Percentiles rank a stretch among this genome's conserved stretches.
Evolutionary conservation across 108 stramenopile genomes (phyloP).

Genomic region (Bacterosira constricta): DNA sequence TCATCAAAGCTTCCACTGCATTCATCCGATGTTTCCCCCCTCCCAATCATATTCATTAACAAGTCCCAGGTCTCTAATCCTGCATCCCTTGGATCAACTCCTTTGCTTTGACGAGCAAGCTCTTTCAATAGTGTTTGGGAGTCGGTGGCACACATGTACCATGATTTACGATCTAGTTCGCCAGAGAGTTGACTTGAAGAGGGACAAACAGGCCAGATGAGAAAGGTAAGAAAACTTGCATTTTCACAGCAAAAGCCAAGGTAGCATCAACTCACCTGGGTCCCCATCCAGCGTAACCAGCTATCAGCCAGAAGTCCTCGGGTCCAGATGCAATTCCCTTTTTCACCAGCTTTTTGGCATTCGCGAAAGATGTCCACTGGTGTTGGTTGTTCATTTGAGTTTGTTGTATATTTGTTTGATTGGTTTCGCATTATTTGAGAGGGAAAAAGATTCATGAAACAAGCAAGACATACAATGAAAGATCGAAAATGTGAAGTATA

Average conservation of each 20-base stretch:
- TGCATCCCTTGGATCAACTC: constrained; percentile 59
- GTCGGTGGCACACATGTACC: constrained; percentile 89
- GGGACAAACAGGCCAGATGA: too few species aligned
- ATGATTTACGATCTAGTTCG: constrained; percentile 77
- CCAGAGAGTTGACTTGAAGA: constrained; percentile 64
- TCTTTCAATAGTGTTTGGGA: constrained; percentile 69
- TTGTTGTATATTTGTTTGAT: too few species aligned
- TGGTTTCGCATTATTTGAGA: too few species aligned
- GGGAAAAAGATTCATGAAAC: not conserved
- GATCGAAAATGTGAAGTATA: too few species aligned
- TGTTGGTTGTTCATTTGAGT: too few species aligned
- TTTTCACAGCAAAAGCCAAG: too few species aligned
- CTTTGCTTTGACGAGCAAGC: constrained; percentile 53
- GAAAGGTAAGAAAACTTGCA: too few species aligned
- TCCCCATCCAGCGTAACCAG: constrained; percentile 69
- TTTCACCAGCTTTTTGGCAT: constrained; percentile 71
- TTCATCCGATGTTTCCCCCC: constrained; percentile 54
- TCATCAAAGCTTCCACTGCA: constrained; percentile 69
- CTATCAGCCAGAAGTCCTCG: constrained; percentile 71
- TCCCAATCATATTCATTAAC: constrained; percentile 71
- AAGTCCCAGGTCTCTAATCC: constrained; percentile 73
- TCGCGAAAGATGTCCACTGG: constrained; percentile 82
- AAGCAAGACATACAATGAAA: not conserved
- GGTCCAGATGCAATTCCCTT: constrained; percentile 45
- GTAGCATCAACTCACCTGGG: too few species aligned